Evolutionary conservation across 106 monocot genomes (phyloP).

Genomic region (Dendrobium chrysotoxum): DNA sequence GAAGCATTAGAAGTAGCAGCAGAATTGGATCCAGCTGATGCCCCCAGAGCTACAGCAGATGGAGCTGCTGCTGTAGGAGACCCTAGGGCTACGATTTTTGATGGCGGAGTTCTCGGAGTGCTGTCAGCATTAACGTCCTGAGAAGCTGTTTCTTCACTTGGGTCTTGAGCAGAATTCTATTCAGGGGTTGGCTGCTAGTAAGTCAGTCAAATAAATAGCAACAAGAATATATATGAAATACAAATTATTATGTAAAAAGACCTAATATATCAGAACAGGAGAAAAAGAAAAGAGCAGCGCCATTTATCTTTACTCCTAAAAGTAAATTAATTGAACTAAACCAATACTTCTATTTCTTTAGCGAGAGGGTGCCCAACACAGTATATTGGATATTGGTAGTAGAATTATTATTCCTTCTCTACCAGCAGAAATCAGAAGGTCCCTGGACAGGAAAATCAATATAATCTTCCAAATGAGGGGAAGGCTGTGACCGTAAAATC

Average conservation of each 20-base stretch:
- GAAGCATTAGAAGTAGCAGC: conserved; percentile 27
- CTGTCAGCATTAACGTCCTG: conserved; percentile 51
- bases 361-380: not conserved
- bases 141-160: conserved; percentile 54
- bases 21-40: conserved; percentile 17
- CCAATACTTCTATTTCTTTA: not conserved
- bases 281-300: not conserved
- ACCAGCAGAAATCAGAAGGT: not conserved
- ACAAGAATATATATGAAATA: conserved; percentile 4
- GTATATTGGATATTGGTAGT: not conserved
- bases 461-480: not conserved
- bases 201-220: conserved; percentile 12
- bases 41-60: not conserved
- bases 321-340: not conserved
- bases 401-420: not conserved
- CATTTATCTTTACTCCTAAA: not conserved
- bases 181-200: conserved; percentile 15
- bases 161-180: conserved; percentile 43
- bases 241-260: not conserved
- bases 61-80: conserved; percentile 7
- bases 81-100: conserved; percentile 31
- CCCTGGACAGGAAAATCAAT: not conserved
- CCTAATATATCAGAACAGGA: not conserved
- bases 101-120: conserved; percentile 43
- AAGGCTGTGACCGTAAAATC: not conserved